phyloP scores from a whole-genome alignment of 495 filamentous ascomycete genomes.

The Xylaria flabelliformis region DNA sequence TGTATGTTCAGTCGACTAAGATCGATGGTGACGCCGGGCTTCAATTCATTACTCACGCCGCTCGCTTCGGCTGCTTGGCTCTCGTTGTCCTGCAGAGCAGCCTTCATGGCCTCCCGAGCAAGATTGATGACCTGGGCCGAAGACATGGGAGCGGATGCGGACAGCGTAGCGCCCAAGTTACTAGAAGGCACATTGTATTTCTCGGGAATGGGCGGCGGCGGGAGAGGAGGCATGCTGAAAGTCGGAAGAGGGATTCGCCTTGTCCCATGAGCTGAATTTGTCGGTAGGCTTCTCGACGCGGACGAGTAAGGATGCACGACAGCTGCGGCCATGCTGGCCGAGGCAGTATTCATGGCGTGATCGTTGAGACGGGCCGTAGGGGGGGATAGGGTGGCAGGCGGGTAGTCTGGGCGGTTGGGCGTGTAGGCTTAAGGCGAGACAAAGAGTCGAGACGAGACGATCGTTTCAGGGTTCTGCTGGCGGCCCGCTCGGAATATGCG shows the following conservation, averaged over 20 bases:
- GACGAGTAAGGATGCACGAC: slow-evolving; percentile 36
- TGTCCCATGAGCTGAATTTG: slow-evolving; percentile 47
- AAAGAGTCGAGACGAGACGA: slow-evolving; percentile 24
- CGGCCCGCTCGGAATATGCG: slow-evolving; percentile 22
- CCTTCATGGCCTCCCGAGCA: slow-evolving; percentile 69
- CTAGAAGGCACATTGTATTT: slow-evolving; percentile 41
- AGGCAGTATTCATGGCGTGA: slow-evolving; percentile 37
- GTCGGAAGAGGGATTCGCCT: slow-evolving; percentile 46
- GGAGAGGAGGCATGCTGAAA: slow-evolving; percentile 39
- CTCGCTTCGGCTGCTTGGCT: slow-evolving; percentile 71
- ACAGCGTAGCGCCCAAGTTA: slow-evolving; percentile 44
- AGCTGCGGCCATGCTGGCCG: slow-evolving; percentile 40
- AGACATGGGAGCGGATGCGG: slow-evolving; percentile 50
- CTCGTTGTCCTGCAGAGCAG: slow-evolving; percentile 71
- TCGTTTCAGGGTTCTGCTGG: slow-evolving; percentile 27
- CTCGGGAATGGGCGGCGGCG: slow-evolving; percentile 45
- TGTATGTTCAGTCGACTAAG: slow-evolving; percentile 82
- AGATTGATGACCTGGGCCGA: slow-evolving; percentile 60
- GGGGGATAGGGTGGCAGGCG: slow-evolving; percentile 5
- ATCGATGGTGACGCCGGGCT: slow-evolving; percentile 85
- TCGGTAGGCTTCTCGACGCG: slow-evolving; percentile 45
- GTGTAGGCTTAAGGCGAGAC: slow-evolving; percentile 18
- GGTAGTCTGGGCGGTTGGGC: neutral
- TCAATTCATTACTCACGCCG: slow-evolving; percentile 70
- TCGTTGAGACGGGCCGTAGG: slow-evolving; percentile 2